Percentiles rank a stretch among this genome's conserved stretches.
These are phyloP conservation scores for Aristolochia contorta DNA, from an alignment of 164 flowering plant genomes.

Conservation along the genomic window DNA sequence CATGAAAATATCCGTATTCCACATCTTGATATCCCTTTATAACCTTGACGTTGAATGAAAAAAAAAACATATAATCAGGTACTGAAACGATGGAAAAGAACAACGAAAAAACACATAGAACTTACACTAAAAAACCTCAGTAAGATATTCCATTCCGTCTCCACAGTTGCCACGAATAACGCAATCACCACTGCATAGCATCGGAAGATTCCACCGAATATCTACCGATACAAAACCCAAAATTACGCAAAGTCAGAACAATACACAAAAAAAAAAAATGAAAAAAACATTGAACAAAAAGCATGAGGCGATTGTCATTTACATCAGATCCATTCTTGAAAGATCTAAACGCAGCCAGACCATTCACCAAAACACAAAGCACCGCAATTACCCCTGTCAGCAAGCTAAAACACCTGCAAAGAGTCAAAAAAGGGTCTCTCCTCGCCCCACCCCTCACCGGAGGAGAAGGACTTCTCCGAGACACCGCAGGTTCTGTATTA, in stretches of 20 bases:
- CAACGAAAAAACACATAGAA: constrained; percentile 1
- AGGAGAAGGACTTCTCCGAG: not conserved
- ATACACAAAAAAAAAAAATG: not conserved
- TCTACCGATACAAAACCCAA: constrained; percentile 20
- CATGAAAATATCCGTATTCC: not conserved
- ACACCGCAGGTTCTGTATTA: no score
- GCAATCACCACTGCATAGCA: constrained; percentile 81
- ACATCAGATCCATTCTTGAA: constrained; percentile 69
- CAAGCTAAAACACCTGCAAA: constrained; percentile 71
- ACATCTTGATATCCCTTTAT: not conserved
- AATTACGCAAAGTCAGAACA: not conserved
- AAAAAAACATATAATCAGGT: not conserved
- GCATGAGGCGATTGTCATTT: constrained; percentile 5
- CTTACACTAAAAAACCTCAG: constrained; percentile 71
- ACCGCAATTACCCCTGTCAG: constrained; percentile 47
- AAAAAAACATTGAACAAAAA: not conserved
- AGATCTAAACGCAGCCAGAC: constrained; percentile 62
- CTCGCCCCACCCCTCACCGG: constrained; percentile 20
- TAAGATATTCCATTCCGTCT: constrained; percentile 87
- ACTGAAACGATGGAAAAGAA: not conserved
- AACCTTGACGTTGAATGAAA: not conserved
- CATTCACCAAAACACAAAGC: constrained; percentile 69
- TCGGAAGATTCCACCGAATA: constrained; percentile 90
- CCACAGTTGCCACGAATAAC: constrained; percentile 59
- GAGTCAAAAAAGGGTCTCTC: constrained; percentile 50